Conservation (phyloP, 2,329 filamentous ascomycete species). For the Alternaria arborescens region DNA sequence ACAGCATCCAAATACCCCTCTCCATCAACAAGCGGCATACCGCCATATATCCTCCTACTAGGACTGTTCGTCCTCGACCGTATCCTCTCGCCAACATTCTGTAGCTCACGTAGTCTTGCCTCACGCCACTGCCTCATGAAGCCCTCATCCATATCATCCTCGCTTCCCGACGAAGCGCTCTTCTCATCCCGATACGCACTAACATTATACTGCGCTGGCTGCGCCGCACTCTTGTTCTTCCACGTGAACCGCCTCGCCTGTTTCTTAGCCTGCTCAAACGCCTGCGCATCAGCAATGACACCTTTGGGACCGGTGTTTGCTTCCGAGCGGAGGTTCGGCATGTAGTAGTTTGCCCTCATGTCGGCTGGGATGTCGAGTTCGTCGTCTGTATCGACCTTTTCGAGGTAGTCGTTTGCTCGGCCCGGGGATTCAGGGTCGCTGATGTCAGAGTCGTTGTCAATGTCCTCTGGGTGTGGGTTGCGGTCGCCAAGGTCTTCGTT, state of each 20-base stretch:
- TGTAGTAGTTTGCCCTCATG: conserved; percentile 65
- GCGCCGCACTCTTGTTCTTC: conserved; percentile 35
- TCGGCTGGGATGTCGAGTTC: conserved; percentile 57
- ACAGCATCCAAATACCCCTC: conserved; percentile 94
- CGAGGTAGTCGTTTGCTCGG: conserved; percentile 62
- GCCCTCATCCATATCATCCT: conserved; percentile 75
- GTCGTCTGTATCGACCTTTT: conserved; percentile 64
- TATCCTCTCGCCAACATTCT: conserved; percentile 67
- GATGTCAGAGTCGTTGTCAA: conserved; percentile 66
- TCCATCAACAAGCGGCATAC: conserved; percentile 84
- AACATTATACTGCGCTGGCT: conserved; percentile 30
- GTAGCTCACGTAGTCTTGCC: conserved; percentile 77
- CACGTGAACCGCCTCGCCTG: conserved; percentile 48
- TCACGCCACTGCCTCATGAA: conserved; percentile 90
- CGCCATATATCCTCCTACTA: conserved; percentile 79
- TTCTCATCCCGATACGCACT: conserved; percentile 61
- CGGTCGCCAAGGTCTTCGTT: conserved; percentile 53
- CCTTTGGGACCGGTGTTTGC: conserved; percentile 84
- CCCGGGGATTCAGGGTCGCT: conserved; percentile 64
- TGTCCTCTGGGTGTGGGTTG: conserved; percentile 63
- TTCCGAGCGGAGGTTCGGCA: conserved; percentile 70
- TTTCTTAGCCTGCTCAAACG: conserved; percentile 71
- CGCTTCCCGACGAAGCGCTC: conserved; percentile 35
- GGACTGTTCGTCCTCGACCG: conserved; percentile 75
- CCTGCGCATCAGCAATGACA: conserved; percentile 83